A percentile compares a stretch with the other conserved stretches of the same genome.
phyloP scores from a whole-genome alignment of 2,329 filamentous ascomycete species.

The Pseudophaeomoniella oleicola region DNA sequence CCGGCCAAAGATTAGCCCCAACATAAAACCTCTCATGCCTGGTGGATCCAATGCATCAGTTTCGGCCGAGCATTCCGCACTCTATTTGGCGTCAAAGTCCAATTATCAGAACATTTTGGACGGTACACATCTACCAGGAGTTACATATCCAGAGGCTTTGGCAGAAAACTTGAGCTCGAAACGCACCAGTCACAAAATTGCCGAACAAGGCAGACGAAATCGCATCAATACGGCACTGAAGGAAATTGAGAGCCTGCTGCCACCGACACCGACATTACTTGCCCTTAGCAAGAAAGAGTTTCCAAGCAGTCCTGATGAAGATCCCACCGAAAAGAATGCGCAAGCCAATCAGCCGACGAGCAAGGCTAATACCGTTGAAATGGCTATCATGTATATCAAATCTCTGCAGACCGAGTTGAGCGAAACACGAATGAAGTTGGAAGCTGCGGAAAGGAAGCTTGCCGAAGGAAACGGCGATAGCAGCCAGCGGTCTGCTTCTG shows the following conservation, averaged over 20 bases:
- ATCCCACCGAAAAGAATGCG: conserved; percentile 26
- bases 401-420: conserved; percentile 60
- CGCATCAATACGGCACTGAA: conserved; percentile 88
- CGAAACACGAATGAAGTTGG: conserved; percentile 48
- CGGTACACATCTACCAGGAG: conserved; percentile 76
- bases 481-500: too few species aligned
- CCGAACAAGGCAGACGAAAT: conserved; percentile 88
- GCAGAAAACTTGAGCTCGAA: conserved; percentile 93
- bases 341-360: conserved; percentile 51
- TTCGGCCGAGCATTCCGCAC: conserved; percentile 46
- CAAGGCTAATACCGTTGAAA: conserved; percentile 95
- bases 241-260: conserved; percentile 79
- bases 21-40: conserved; percentile 79
- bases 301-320: conserved; percentile 17
- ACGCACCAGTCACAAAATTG: conserved; percentile 93
- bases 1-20: conserved; percentile 79
- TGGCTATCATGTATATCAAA: conserved; percentile 91
- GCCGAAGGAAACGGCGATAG: conserved; percentile 11
- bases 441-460: conserved; percentile 50
- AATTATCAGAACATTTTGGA: conserved; percentile 98
- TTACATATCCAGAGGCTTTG: conserved; percentile 78
- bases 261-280: conserved; percentile 34
- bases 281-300: conserved; percentile 14
- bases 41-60: conserved; percentile 34
- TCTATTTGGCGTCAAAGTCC: conserved; percentile 80